Percentiles rank a stretch among this genome's conserved stretches.
Evolutionary conservation across 2,329 filamentous ascomycete genomes (phyloP).

Genomic region (Trichoderma sp.): DNA sequence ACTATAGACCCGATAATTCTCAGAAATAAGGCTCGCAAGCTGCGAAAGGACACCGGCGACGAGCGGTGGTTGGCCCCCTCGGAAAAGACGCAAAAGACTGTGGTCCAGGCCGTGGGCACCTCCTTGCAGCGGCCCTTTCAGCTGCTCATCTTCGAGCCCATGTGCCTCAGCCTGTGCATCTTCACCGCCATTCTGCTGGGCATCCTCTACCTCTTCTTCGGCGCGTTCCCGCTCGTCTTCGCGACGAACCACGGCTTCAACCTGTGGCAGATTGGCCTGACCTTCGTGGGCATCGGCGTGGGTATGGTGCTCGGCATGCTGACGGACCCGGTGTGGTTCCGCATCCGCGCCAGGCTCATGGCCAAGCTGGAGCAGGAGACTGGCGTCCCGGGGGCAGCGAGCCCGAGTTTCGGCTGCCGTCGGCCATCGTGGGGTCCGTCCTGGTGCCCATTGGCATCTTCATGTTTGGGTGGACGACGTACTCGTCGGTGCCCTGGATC

Average conservation of each 20-base stretch:
- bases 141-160: conserved; percentile 78
- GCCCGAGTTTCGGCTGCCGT: conserved; percentile 83
- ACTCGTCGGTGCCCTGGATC: conserved; percentile 72
- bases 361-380: conserved; percentile 52
- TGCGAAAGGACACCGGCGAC: conserved; percentile 77
- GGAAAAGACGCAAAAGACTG: conserved; percentile 70
- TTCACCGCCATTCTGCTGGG: conserved; percentile 85
- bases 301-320: conserved; percentile 67
- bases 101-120: conserved; percentile 58
- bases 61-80: conserved; percentile 74
- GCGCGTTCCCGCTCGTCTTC: conserved; percentile 83
- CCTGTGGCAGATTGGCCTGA: conserved; percentile 76
- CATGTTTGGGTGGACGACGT: conserved; percentile 86
- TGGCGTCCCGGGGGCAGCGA: conserved; percentile 62
- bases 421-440: conserved; percentile 71
- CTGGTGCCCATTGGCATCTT: conserved; percentile 82
- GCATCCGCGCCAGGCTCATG: conserved; percentile 59
- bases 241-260: conserved; percentile 71
- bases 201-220: conserved; percentile 88
- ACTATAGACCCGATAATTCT: conserved; percentile 65
- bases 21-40: conserved; percentile 66
- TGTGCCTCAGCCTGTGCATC: conserved; percentile 80
- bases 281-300: conserved; percentile 71
- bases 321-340: conserved; percentile 67
- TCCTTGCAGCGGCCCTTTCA: conserved; percentile 73